Conservation (phyloP, 2,329 filamentous ascomycete species). For the Eutypa lata region DNA sequence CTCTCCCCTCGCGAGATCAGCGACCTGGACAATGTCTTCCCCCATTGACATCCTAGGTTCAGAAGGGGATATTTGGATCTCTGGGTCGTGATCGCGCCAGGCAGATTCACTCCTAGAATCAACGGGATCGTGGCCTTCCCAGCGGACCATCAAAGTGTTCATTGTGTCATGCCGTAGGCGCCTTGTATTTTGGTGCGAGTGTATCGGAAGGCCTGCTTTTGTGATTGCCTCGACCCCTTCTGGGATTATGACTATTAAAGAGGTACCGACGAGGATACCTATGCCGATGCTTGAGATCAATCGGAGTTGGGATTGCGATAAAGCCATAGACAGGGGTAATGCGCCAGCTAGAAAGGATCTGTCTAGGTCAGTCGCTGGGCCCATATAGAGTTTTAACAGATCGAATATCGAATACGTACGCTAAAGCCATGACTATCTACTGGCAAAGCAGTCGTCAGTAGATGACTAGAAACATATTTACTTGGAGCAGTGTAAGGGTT, state of each 20-base stretch:
- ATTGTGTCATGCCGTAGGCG: slow-evolving; percentile 9
- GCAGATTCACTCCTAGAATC: slow-evolving; percentile 1
- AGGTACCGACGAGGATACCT: slow-evolving; percentile 90
- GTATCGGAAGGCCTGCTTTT: slow-evolving; percentile 41
- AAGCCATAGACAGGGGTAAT: slow-evolving; percentile 81
- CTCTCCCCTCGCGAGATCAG: slow-evolving; percentile 15
- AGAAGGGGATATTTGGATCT: neutral
- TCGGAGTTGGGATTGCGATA: slow-evolving; percentile 83
- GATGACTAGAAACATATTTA: slow-evolving; percentile 1
- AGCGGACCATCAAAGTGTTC: slow-evolving; percentile 13
- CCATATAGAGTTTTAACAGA: slow-evolving; percentile 3
- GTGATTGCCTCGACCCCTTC: slow-evolving; percentile 93
- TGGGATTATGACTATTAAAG: slow-evolving; percentile 94
- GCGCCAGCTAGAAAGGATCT: slow-evolving; percentile 85
- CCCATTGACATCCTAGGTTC: neutral
- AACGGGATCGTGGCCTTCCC: slow-evolving; percentile 9
- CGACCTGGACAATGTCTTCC: neutral
- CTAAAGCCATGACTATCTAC: slow-evolving; percentile 35
- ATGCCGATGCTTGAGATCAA: slow-evolving; percentile 90
- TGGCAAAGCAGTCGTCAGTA: slow-evolving; percentile 14
- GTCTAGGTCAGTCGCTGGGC: neutral
- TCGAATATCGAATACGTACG: slow-evolving; percentile 21
- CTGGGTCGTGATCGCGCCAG: neutral
- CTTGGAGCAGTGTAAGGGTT: neutral
- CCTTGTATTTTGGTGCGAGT: slow-evolving; percentile 17